Base-by-base conservation (phyloP, 495 filamentous ascomycete genomes). In the Hypoxylon subgilvum region DNA sequence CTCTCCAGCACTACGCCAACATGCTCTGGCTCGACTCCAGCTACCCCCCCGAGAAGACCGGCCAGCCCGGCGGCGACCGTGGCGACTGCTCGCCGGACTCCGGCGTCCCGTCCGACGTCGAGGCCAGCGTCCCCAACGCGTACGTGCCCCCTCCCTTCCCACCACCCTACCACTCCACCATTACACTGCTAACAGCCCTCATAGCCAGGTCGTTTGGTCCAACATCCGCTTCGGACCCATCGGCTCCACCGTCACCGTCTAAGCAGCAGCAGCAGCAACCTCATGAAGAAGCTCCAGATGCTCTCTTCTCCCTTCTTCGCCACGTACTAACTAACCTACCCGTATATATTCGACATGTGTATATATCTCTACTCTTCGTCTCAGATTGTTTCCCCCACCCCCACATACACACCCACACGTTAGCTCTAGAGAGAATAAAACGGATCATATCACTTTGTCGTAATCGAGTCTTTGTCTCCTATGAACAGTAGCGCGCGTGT, bases 11-110 rank as follows among this genome's bases (percentile, higher is more conserved):
- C 74, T 74, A 79, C 68, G 75, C 80, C 74, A 82, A 89, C 76
- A 93, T 92, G 90, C 80, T 88, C 62, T 93, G 90, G 90, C 85
- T 94, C 65, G 89, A 92, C 78, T 85, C 84, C 69, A 81, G 75
- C 72, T 91, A 86, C 78, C 90, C 89, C 2, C 72, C 78, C 32
- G 78, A 79, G 65, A 72, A 76, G 41, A 53, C 78, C 8, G 71
- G 77, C 52, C 66, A 64, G 8, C 86, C 87, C 27, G 90, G 90
- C 71, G 80, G 82, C 46, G 79, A 79, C 62, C 88, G 90, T 70
- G 90, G 89, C 43, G 79, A 81, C 52, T 94, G 90, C 73, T 44
- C 80, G 34, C 79, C 75, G 45, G 74, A 73, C 70, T 85, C 83
- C 23, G 88, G 88, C 51, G 76, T 75, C 16, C 87, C 88, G 18